A percentile compares a stretch with the other conserved stretches of the same genome.
These are phyloP conservation scores for Aspergillus neotritici DNA, from an alignment of 2,329 filamentous ascomycete species.

Conservation along the genomic window DNA sequence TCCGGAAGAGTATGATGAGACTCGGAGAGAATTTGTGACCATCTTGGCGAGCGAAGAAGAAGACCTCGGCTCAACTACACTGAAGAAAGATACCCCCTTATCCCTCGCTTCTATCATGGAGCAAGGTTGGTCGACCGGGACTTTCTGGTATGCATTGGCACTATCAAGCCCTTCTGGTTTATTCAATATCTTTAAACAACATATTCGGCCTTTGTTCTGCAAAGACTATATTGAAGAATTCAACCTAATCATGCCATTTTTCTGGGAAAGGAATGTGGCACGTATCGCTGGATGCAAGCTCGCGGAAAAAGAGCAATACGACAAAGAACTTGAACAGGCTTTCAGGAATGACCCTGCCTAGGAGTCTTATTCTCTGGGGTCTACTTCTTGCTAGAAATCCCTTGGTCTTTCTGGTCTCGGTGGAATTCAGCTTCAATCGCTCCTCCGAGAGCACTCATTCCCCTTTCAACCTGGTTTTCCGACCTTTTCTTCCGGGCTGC, in stretches of 20 bases:
- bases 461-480: constrained; percentile 1
- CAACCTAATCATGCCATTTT: constrained; percentile 15
- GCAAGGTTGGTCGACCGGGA: constrained; percentile 11
- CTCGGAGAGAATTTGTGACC: constrained; percentile 7
- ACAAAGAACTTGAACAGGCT: constrained; percentile 6
- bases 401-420: too few species aligned
- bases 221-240: constrained; percentile 11
- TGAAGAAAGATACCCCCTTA: too few species aligned
- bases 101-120: too few species aligned
- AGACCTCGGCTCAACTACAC: too few species aligned
- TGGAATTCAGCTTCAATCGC: background rate
- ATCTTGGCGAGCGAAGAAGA: too few species aligned
- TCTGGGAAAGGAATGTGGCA: constrained; percentile 14
- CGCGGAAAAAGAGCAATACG: constrained; percentile 10
- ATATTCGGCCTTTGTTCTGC: constrained; percentile 14
- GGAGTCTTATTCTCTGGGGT: too few species aligned
- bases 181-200: constrained; percentile 14
- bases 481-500: background rate
- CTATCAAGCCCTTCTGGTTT: constrained; percentile 16
- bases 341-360: background rate
- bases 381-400: background rate
- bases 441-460: background rate
- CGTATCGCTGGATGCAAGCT: constrained; percentile 9
- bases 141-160: constrained; percentile 17
- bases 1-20: constrained; percentile 2